Base-by-base conservation (phyloP, 73 alveolate genomes). In the Effrenium voratum region DNA sequence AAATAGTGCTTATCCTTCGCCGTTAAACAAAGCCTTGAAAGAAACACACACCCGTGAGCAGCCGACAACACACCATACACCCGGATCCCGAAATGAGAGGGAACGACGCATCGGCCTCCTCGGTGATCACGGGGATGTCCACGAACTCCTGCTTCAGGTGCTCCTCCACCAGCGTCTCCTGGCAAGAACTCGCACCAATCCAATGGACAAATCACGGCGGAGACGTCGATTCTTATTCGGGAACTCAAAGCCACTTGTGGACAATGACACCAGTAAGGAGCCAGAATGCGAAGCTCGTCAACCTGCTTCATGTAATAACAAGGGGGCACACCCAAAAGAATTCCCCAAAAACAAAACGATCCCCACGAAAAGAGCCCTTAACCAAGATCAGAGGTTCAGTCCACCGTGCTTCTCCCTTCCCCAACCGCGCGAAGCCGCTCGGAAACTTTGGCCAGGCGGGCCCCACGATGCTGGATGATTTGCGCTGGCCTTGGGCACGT, bases 381-480 rank as follows among this genome's bases (percentile, higher is more conserved):
- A 12, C 83, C 6, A 24, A 16, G 24, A 22, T 30, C 43, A 30
- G 28, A n/a, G 0, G 45, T 24, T 22, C 46, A 36, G 36, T 19
- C 34, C 57, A 8, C 59, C 4, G 12, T 10, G 41, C 5, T 77
- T 22, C 26, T 43, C n/a, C 73, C 92, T 5, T 5, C 73, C 6
- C 45, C 46, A 44, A 34, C 1, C 52, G 72, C 2, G 40, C 43
- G 30, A 55, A 19, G 2, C 30, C 0, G 30, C 22, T 10, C n/a
- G 34, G 28, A 68, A 72, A 72, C 19, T 6, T 34, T 28, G 36
- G 47, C 32, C 82, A 30, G 82, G 59, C 85, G 19, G 68, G n/a
- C 95, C 85, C 95, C 95, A 43, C 95, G 66, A 43, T 88, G 95
- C 95, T 88, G 95, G 85, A 88, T 88, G 72, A 88, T 88, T 49